These are phyloP conservation scores for Herpotrichia juniperi DNA, from an alignment of 2,329 filamentous ascomycete species.

Conservation along the genomic window DNA sequence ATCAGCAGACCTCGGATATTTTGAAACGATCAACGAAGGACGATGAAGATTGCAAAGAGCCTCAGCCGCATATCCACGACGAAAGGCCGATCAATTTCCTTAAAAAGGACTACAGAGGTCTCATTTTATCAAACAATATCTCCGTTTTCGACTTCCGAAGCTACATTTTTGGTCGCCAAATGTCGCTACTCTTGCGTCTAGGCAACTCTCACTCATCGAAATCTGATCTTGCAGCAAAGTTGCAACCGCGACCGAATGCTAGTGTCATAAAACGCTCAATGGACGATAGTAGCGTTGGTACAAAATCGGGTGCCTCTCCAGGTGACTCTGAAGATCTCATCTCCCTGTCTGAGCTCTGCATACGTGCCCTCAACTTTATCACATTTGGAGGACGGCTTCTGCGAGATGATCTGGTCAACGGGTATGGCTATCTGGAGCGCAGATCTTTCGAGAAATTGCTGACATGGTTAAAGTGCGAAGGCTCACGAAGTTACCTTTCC, in stretches of 20 bases:
- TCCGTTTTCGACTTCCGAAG: conserved; percentile 94
- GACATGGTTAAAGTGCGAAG: conserved; percentile 36
- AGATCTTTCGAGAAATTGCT: conserved; percentile 9
- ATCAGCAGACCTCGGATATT: conserved; percentile 49
- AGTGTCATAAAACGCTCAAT: conserved; percentile 31
- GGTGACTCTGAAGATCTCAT: conserved; percentile 75
- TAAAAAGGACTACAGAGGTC: conserved; percentile 82
- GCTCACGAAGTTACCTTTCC: conserved; percentile 36
- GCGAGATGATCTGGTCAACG: conserved; percentile 75
- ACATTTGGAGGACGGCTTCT: conserved; percentile 79
- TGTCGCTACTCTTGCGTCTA: conserved; percentile 79
- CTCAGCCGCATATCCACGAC: conserved; percentile 30
- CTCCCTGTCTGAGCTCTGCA: conserved; percentile 85
- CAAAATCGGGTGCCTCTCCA: conserved; percentile 19
- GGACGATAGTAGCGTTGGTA: conserved; percentile 39
- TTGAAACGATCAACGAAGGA: conserved; percentile 27
- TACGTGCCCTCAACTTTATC: conserved; percentile 82
- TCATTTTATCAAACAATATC: conserved; percentile 93
- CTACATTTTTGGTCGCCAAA: conserved; percentile 91
- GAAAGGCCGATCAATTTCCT: conserved; percentile 44
- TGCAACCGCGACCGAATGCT: conserved; percentile 33
- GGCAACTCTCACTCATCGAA: conserved; percentile 66
- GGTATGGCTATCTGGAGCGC: conserved; percentile 53
- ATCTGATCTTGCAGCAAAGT: conserved; percentile 48
- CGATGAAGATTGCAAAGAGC: conserved; percentile 12